Evolutionary conservation across 73 alveolate species (phyloP), one percentile per base, ranked within the genome.

Genomic region (Tetrahymena malaccensis): DNA sequence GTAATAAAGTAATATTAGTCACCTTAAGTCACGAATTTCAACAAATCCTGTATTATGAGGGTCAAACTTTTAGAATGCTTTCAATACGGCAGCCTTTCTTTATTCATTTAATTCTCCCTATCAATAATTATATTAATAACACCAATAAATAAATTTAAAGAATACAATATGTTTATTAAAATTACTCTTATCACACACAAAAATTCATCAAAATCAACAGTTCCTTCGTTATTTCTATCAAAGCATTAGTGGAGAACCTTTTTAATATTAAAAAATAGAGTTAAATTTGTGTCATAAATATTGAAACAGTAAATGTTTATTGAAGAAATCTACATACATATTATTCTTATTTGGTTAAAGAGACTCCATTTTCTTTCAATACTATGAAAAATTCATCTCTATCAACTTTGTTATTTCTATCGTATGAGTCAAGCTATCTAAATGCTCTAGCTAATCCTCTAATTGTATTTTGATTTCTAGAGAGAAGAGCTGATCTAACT

Each of bases 11-110:
- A n/a, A 25, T 70, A 7, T 38, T 35, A 37, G 19, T 19, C 35
- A 95, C 97, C 85, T 93, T 56, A 98, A 97, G 96, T 98, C 99
- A 83, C 98, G 98, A 17, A 98, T 98, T 58, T 97, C 98, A 27
- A 98, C 98, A 85, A 85, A 94, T 55, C 99, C 99, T 43, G 96
- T 96, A 25, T 99, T 99, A 85, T 98, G 99, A 44, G 96, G 96
- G 97, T 99, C 99, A 96, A 99, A 98, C 96, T 98, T 99, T 84
- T 97, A 96, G 97, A 98, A 99, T 25, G 99, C 99, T 94, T 98
- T 97, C 97, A 98, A 99, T 43, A 98, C 98, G 85, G 96, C 95
- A 84, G 98, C 98, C 94, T 98, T 98, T 94, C 99, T 97, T 93
- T 97, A 96, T 85, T 97, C 98, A 97, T 99, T 99, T 94, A 99